Evolutionary conservation across 495 filamentous ascomycete genomes (phyloP).

Genomic region (Trichoderma orchidacearum): DNA sequence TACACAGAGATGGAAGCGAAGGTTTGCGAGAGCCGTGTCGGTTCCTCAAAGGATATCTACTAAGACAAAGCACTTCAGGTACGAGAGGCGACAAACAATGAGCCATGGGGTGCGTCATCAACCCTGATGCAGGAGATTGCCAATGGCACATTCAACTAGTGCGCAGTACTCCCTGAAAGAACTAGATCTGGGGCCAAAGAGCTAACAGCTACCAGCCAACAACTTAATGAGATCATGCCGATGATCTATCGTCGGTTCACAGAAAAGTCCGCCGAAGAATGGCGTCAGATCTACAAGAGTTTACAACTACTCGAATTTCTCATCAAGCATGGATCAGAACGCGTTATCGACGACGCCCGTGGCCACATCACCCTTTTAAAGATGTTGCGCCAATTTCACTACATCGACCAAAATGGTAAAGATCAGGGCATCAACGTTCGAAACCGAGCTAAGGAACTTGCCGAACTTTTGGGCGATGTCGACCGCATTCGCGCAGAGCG

Average conservation of each 20-base stretch:
- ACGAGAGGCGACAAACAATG: constrained; percentile 94
- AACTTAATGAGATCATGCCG: constrained; percentile 98
- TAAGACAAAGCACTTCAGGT: constrained; percentile 37
- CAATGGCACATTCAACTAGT: constrained; percentile 98
- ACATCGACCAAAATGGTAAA: constrained; percentile 90
- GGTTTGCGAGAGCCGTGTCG: constrained; percentile 33
- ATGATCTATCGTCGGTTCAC: constrained; percentile 99
- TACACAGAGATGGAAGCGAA: constrained; percentile 99
- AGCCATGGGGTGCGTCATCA: constrained; percentile 90
- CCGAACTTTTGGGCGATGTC: constrained; percentile 85
- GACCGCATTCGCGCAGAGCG: constrained; percentile 83
- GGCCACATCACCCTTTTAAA: constrained; percentile 89
- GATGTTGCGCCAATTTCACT: constrained; percentile 98
- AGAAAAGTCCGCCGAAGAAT: constrained; percentile 95
- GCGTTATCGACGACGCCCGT: constrained; percentile 94
- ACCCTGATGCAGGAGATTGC: constrained; percentile 90
- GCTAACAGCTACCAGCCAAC: constrained; percentile 64
- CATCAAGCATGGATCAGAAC: constrained; percentile 95
- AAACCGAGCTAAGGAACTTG: constrained; percentile 89
- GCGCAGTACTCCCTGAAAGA: constrained; percentile 28
- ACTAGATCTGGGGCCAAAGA: too few relatives aligned
- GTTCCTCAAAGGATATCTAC: neutral
- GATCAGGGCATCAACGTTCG: constrained; percentile 97
- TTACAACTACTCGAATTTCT: constrained; percentile 95
- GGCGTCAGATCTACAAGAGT: constrained; percentile 97